phyloP scores from a whole-genome alignment of 1,139 yeast species.

The Nakaseomyces glabratus region DNA sequence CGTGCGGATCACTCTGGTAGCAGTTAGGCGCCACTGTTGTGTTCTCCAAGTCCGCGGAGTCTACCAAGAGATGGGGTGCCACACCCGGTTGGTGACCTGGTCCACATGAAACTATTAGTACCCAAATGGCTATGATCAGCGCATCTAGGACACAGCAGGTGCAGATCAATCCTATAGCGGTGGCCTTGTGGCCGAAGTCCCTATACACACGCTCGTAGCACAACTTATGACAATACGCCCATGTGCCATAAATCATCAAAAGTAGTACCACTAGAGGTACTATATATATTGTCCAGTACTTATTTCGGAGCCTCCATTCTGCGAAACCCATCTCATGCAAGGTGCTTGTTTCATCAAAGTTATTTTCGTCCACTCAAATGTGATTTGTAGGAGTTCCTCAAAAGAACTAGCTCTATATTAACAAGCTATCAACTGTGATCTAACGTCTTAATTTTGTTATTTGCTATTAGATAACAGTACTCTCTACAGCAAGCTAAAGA shows the following conservation, averaged over 20 bases:
- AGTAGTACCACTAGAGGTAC: conserved; percentile 14
- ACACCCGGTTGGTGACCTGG: conserved; percentile 25
- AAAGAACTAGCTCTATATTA: too few relatives aligned
- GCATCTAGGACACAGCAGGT: conserved; percentile 14
- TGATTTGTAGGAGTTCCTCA: too few relatives aligned
- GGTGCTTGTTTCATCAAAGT: too few relatives aligned
- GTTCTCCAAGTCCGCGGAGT: conserved; percentile 3
- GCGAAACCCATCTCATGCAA: conserved; percentile 3
- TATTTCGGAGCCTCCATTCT: conserved; percentile 4
- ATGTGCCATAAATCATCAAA: conserved; percentile 20
- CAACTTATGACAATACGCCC: conserved; percentile 25
- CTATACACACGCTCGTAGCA: conserved; percentile 21
- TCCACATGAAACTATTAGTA: conserved; percentile 18
- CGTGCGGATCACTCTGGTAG: conserved; percentile 50
- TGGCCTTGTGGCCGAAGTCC: conserved; percentile 12
- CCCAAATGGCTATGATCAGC: conserved; percentile 17
- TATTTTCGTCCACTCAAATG: too few relatives aligned
- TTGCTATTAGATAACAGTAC: too few relatives aligned
- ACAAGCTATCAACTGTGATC: too few relatives aligned
- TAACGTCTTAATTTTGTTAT: too few relatives aligned
- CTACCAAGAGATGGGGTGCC: conserved; percentile 20
- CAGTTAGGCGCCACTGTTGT: conserved; percentile 36
- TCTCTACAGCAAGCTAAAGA: too few relatives aligned
- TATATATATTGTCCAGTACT: conserved; percentile 11
- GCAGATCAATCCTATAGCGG: conserved; percentile 21